Evolutionary conservation across 768 basidiomycete species (phyloP), one percentile per base, ranked within the genome.

Genomic region (Naganishia antarctica): DNA sequence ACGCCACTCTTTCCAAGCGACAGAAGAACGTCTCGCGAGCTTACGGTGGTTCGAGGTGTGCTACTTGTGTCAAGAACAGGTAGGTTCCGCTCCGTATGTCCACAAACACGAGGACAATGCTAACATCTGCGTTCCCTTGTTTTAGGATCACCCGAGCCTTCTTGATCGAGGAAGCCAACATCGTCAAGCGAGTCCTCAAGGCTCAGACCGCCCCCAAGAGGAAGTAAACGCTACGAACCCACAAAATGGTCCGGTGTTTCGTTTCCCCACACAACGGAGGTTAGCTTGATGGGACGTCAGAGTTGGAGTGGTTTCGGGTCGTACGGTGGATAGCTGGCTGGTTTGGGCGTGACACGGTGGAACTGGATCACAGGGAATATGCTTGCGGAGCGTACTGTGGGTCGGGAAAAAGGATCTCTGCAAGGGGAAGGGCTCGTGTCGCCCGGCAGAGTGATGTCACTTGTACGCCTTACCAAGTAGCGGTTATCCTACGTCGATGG

Each of bases 111-210:
- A n/a, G n/a, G n/a, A n/a, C n/a, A n/a, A n/a, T n/a, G n/a, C n/a
- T n/a, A n/a, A n/a, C n/a, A n/a, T n/a, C n/a, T n/a, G n/a, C n/a
- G n/a, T n/a, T n/a, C n/a, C n/a, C n/a, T n/a, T n/a, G 16, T 8
- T 40, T 58, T 68, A 97, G 96, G 68, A 93, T 99, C 73, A 87
- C 98, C 72, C 90, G 96, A 66, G 92, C 96, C 68, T 99, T 99
- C 87, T 81, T 99, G 66, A 90, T 99, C 43, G 96, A 98, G 83
- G 96, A 99, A 83, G 96, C 96, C 47, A 98, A 98, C 84, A 98
- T 99, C 73, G 96, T 99, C 77, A 99, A 99, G 87, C 88, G 85
- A 81, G 94, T 98, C 72, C 92, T 97, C 84, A 96, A 96, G 83
- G 87, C 88, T 76, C 90, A 90, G 80, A 70, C 74, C 66, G 67